These are phyloP conservation scores for Pythium angustatum DNA, from an alignment of 352 stramenopile genomes.

Conservation along the genomic window DNA sequence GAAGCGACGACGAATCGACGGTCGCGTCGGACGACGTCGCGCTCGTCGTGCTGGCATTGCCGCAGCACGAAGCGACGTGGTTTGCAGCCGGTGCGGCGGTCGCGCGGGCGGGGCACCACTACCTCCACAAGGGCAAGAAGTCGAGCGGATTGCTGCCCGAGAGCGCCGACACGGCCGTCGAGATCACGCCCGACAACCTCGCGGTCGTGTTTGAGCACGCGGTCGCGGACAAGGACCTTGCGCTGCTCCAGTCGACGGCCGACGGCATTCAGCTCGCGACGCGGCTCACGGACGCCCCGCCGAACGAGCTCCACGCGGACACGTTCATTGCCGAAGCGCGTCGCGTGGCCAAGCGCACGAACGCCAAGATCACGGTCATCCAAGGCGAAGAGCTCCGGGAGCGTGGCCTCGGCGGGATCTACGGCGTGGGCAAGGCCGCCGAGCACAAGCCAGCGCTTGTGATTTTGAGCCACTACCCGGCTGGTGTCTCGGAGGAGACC, in stretches of 20 bases:
- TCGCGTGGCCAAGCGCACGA: constrained; percentile 61
- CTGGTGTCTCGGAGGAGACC: constrained; percentile 26
- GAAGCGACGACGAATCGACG: constrained; percentile 19
- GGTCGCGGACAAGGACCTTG: constrained; percentile 33
- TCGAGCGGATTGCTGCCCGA: constrained; percentile 37
- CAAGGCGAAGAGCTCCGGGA: constrained; percentile 88
- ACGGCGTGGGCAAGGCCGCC: constrained; percentile 91
- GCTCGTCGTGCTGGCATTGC: constrained; percentile 60
- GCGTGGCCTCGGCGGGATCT: constrained; percentile 91
- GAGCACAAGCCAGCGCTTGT: constrained; percentile 88
- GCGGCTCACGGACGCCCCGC: constrained; percentile 88
- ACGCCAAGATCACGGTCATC: constrained; percentile 76
- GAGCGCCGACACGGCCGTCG: constrained; percentile 24
- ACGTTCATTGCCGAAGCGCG: constrained; percentile 85
- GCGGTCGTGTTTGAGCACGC: constrained; percentile 53
- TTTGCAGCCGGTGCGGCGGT: constrained; percentile 62
- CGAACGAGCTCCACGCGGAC: constrained; percentile 91
- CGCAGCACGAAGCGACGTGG: constrained; percentile 52
- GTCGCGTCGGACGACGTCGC: constrained; percentile 26
- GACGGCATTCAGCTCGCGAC: constrained; percentile 85
- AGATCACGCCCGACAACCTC: constrained; percentile 41
- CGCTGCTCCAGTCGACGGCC: constrained; percentile 59
- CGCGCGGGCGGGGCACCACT: constrained; percentile 46
- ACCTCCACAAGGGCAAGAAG: constrained; percentile 53
- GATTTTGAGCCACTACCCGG: constrained; percentile 85